These are phyloP conservation scores for Chiua sp. DNA, from an alignment of 1,284 basidiomycete species.

Conservation along the genomic window DNA sequence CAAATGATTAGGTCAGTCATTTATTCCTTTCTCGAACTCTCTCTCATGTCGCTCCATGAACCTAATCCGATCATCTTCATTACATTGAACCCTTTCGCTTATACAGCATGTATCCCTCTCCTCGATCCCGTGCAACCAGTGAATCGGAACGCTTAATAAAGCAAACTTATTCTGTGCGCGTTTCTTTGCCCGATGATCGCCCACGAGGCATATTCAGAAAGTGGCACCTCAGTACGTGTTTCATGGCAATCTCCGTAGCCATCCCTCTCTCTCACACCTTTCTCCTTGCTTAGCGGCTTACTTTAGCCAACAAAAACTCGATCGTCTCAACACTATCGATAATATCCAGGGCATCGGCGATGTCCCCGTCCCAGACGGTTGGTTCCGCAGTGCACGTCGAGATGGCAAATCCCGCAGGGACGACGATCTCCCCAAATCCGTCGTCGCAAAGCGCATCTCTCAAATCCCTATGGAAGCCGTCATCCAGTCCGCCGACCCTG, in stretches of 20 bases:
- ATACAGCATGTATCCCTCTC: slow-evolving; percentile 41
- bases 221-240: slow-evolving; percentile 78
- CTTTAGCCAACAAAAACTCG: slow-evolving; percentile 76
- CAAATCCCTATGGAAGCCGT: slow-evolving; percentile 39
- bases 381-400: slow-evolving; percentile 73
- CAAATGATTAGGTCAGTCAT: slow-evolving; percentile 65
- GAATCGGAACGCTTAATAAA: slow-evolving; percentile 72
- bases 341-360: slow-evolving; percentile 66
- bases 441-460: slow-evolving; percentile 40
- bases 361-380: slow-evolving; percentile 69
- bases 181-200: slow-evolving; percentile 70
- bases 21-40: slow-evolving; percentile 9
- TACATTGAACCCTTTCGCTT: slow-evolving; percentile 17
- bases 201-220: slow-evolving; percentile 68
- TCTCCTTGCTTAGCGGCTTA: slow-evolving; percentile 64
- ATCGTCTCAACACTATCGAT: slow-evolving; percentile 70
- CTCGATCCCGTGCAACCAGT: slow-evolving; percentile 43
- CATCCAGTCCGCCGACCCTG: slow-evolving; percentile 25
- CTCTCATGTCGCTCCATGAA: not conserved
- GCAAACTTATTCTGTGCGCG: slow-evolving; percentile 84
- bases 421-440: slow-evolving; percentile 49
- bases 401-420: slow-evolving; percentile 64
- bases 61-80: slow-evolving; percentile 22
- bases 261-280: slow-evolving; percentile 6
- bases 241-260: slow-evolving; percentile 31